phyloP scores from a whole-genome alignment of 108 stramenopile genomes.

The Skeletonema marinoi region DNA sequence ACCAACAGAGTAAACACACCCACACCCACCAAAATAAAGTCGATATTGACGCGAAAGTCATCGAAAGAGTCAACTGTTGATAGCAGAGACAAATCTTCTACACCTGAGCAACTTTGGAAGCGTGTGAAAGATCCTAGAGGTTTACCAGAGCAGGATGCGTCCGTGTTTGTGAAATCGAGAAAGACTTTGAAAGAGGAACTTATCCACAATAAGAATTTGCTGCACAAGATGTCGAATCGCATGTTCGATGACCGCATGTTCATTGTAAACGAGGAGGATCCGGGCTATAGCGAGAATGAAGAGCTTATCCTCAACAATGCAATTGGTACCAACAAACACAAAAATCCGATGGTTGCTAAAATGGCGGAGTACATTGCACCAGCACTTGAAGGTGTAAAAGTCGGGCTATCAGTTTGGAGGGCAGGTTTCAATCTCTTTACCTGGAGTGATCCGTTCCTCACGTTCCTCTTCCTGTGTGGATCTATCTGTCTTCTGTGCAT shows the following conservation, averaged over 20 bases:
- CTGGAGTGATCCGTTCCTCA: constrained; percentile 79
- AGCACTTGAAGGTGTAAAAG: constrained; percentile 25
- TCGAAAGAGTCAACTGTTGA: not conserved
- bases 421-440: constrained; percentile 66
- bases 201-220: constrained; percentile 21
- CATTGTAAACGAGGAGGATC: constrained; percentile 20
- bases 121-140: constrained; percentile 27
- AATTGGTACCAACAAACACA: constrained; percentile 30
- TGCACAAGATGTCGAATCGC: constrained; percentile 26
- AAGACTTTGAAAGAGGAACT: constrained; percentile 29
- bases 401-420: constrained; percentile 39
- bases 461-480: constrained; percentile 52
- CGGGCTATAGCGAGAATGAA: constrained; percentile 1
- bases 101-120: constrained; percentile 21
- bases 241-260: constrained; percentile 39
- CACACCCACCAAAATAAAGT: not conserved
- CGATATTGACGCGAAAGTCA: too few relatives aligned
- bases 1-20: not conserved
- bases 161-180: constrained; percentile 19
- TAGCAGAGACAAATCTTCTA: not conserved
- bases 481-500: constrained; percentile 32
- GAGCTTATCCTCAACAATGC: constrained; percentile 12
- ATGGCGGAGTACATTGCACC: constrained; percentile 22
- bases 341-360: constrained; percentile 33
- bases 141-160: constrained; percentile 38